Percentiles rank a stretch among this genome's conserved stretches.
phyloP scores from a whole-genome alignment of 2,329 filamentous ascomycete species.

The Paecilomyces sp. region DNA sequence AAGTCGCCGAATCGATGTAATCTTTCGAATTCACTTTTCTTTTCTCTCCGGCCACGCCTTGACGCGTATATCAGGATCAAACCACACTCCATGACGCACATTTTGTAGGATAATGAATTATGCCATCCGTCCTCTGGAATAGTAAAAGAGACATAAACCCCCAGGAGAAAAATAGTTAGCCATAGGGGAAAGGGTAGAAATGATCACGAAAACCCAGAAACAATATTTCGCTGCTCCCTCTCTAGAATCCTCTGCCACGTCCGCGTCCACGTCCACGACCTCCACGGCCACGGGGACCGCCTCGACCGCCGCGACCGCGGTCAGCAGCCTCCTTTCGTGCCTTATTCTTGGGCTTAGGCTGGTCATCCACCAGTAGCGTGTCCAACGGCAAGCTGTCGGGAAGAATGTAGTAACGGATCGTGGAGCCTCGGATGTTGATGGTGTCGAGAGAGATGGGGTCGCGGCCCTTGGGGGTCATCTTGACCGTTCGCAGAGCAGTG shows the following conservation, averaged over 20 bases:
- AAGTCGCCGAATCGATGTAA: neutral
- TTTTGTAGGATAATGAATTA: constrained; percentile 1
- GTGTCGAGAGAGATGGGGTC: constrained; percentile 84
- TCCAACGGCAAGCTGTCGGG: constrained; percentile 93
- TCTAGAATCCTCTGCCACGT: constrained; percentile 44
- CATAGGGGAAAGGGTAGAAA: constrained; percentile 2
- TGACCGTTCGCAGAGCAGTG: constrained; percentile 87
- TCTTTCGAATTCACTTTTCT: neutral
- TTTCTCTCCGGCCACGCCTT: neutral
- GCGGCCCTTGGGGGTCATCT: constrained; percentile 87
- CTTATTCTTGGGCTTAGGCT: constrained; percentile 99
- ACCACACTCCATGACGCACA: neutral
- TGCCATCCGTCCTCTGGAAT: neutral
- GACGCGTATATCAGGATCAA: neutral
- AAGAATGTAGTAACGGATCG: constrained; percentile 93
- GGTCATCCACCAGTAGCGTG: constrained; percentile 90
- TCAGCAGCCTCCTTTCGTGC: constrained; percentile 73
- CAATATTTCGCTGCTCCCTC: constrained; percentile 8
- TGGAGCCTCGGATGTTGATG: constrained; percentile 94
- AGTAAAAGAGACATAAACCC: neutral
- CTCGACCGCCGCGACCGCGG: constrained; percentile 43
- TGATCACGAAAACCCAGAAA: constrained; percentile 10
- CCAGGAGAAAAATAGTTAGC: neutral
- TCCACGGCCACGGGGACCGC: constrained; percentile 44
- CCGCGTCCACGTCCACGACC: constrained; percentile 48